Evolutionary conservation across 208 protist genomes (phyloP), one percentile per base, ranked within the genome.

Genomic region (Leishmania arabica): DNA sequence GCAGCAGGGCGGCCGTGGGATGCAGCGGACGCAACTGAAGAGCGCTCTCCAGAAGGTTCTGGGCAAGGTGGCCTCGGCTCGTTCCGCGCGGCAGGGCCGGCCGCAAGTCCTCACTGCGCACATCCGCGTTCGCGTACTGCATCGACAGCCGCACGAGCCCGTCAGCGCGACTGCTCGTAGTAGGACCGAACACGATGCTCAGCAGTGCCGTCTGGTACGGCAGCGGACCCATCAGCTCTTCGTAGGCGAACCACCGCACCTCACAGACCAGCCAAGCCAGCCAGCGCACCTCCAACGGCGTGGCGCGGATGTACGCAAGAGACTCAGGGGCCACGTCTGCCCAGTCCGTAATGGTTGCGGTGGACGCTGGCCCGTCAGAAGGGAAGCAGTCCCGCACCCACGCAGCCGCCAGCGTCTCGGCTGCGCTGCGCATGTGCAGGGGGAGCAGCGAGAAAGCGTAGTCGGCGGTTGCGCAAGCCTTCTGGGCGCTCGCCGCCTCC

Each of bases 21-120:
- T 83, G 79, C 56, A 78, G 47, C 3, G 83, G 83, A 40, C 79
- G 65, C 19, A 89, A 54, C 21, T 62, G 72, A 47, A 86, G 51
- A 13, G 86, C 86, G 34, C 69, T 79, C 40, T 86, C 78, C 77
- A 89, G 75, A 2, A 89, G 80, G 19, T 73, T 71, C 77, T 85
- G 80, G 31, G 83, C 75, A 49, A 87, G 72, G 42, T 73, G 58
- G 11, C 65, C 76, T 7, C 83, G 81, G 37, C 64, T 34, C 15
- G 49, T 66, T 34, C 78, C 68, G 72, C 24, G 31, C 0, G 81
- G 81, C 70, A 85, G 77, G 37, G 69, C 49, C 2, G 81, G 81
- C 17, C 24, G 34, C 47, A 85, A 49, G 71, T 80, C 81, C 77
- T 85, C 81, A 2, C 64, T 68, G 49, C 51, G 75, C 6, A 81